Conservation (phyloP, 352 stramenopile genomes). For the Phytopythium helicoides region DNA sequence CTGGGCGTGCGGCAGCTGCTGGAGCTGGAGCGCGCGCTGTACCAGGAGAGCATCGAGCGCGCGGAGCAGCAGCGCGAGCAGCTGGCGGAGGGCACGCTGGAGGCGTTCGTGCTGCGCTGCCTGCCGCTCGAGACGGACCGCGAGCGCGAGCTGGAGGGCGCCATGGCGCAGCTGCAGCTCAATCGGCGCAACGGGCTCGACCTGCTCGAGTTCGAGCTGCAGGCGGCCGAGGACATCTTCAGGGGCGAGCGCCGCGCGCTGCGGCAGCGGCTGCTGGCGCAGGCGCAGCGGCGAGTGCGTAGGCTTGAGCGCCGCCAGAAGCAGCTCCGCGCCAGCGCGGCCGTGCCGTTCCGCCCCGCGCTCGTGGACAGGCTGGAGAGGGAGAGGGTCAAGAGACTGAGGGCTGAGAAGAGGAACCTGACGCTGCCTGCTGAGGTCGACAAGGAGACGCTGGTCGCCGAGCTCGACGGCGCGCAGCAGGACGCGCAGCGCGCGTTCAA, state of each 20-base stretch:
- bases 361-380: not conserved
- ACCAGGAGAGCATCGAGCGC: slow-evolving; percentile 83
- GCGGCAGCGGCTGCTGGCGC: slow-evolving; percentile 21
- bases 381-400: not conserved
- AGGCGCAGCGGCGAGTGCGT: slow-evolving; percentile 13
- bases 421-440: slow-evolving; percentile 10
- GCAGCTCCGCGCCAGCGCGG: not conserved
- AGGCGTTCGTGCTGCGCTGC: slow-evolving; percentile 64
- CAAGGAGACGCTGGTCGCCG: slow-evolving; percentile 15
- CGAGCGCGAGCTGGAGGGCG: slow-evolving; percentile 43
- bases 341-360: not conserved
- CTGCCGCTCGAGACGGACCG: slow-evolving; percentile 53
- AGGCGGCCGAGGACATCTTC: slow-evolving; percentile 65
- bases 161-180: slow-evolving; percentile 48
- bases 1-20: slow-evolving; percentile 72
- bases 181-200: slow-evolving; percentile 53
- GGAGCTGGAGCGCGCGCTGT: slow-evolving; percentile 78
- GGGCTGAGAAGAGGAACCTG: not conserved
- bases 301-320: slow-evolving; percentile 17
- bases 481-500: slow-evolving; percentile 45
- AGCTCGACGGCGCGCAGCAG: slow-evolving; percentile 23
- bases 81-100: slow-evolving; percentile 40
- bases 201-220: slow-evolving; percentile 72
- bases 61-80: slow-evolving; percentile 42
- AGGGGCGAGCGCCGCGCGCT: slow-evolving; percentile 14